These are phyloP conservation scores for Populus alba DNA, from an alignment of 345 rosid genomes.

Conservation along the genomic window DNA sequence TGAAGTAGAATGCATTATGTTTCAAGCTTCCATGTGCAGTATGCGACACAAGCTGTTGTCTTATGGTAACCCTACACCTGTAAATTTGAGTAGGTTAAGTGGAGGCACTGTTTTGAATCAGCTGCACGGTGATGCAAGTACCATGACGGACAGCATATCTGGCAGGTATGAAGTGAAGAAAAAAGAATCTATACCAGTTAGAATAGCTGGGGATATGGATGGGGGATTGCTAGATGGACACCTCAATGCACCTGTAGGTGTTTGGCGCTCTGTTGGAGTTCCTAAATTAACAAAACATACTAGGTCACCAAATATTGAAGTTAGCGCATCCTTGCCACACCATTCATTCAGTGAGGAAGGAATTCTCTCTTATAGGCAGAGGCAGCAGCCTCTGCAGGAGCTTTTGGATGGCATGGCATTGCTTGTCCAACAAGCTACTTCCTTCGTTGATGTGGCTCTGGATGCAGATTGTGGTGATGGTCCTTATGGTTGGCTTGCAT, in stretches of 20 bases:
- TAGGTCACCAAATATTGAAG: slow-evolving; percentile 67
- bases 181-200: slow-evolving; percentile 81
- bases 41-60: slow-evolving; percentile 64
- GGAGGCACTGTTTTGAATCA: slow-evolving; percentile 62
- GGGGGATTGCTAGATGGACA: slow-evolving; percentile 79
- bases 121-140: slow-evolving; percentile 69
- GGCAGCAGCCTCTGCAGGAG: slow-evolving; percentile 90
- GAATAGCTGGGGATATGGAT: slow-evolving; percentile 92
- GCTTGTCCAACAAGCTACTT: slow-evolving; percentile 96
- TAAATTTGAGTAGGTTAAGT: slow-evolving; percentile 54
- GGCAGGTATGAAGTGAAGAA: slow-evolving; percentile 70
- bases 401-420: slow-evolving; percentile 85
- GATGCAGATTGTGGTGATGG: slow-evolving; percentile 95
- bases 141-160: slow-evolving; percentile 70
- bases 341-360: slow-evolving; percentile 75
- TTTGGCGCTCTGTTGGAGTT: slow-evolving; percentile 91
- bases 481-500: slow-evolving; percentile 96
- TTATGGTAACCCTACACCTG: slow-evolving; percentile 43
- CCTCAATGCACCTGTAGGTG: slow-evolving; percentile 81
- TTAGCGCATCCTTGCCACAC: slow-evolving; percentile 60
- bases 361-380: slow-evolving; percentile 74
- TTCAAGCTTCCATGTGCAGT: slow-evolving; percentile 92
- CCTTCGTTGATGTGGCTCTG: slow-evolving; percentile 87
- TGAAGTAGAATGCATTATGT: slow-evolving; percentile 78
- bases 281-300: slow-evolving; percentile 73